Evolutionary conservation across 257 asterid species (phyloP).

Genomic region (Agastache rugosa): DNA sequence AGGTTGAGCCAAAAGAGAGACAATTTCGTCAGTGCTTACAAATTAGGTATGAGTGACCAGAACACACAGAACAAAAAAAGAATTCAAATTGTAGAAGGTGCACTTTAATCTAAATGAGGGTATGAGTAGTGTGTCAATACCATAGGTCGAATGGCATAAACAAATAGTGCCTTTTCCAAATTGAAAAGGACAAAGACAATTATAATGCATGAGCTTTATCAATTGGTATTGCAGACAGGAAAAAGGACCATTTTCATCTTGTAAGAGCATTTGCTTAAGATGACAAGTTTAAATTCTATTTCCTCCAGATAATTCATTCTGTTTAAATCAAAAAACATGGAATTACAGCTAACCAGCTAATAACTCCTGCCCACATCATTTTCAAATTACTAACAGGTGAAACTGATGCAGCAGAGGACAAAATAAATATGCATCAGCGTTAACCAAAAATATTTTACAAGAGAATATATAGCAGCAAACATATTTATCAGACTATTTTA

Average conservation of each 20-base stretch:
- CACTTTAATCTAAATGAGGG: background rate
- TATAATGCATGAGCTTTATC: background rate
- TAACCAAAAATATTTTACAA: conserved; percentile 13
- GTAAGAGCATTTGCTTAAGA: conserved; percentile 2
- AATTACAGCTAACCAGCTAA: conserved; percentile 5
- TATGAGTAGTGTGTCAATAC: background rate
- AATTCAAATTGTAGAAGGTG: conserved; percentile 1
- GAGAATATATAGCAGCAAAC: conserved; percentile 26
- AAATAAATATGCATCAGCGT: conserved; percentile 8
- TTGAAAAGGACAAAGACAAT: background rate
- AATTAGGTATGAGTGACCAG: conserved; percentile 1
- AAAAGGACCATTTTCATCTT: background rate
- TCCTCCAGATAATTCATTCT: conserved; percentile 16
- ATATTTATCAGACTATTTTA: conserved; percentile 12
- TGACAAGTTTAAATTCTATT: conserved; percentile 13
- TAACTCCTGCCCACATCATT: background rate
- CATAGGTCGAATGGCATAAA: background rate
- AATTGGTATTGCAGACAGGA: conserved; percentile 15
- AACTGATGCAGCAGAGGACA: conserved; percentile 24
- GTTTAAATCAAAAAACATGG: conserved; percentile 13
- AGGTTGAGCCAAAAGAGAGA: conserved; percentile 31
- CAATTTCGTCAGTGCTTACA: conserved; percentile 9
- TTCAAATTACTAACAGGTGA: conserved; percentile 7
- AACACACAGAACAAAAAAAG: background rate
- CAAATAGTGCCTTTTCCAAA: conserved; percentile 25